These are phyloP conservation scores for Pichia kudriavzevii DNA, from an alignment of 1,139 yeast genomes.

Conservation along the genomic window DNA sequence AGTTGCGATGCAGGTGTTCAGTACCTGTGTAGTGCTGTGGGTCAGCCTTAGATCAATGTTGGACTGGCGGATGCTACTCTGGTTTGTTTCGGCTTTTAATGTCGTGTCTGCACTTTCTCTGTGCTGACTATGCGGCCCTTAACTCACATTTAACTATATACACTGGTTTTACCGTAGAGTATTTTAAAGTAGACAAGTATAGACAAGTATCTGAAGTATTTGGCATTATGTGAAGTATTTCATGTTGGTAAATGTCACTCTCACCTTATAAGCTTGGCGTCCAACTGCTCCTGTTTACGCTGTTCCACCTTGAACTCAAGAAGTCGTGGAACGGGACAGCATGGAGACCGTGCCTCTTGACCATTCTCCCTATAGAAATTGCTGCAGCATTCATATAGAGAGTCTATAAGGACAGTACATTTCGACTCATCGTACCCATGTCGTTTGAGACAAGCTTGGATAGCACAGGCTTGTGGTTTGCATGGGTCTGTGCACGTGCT, in stretches of 20 bases:
- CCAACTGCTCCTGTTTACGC: constrained; percentile 43
- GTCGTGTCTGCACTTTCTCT: constrained; percentile 46
- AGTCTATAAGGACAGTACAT: constrained; percentile 52
- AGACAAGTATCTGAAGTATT: too few relatives aligned
- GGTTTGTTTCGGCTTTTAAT: constrained; percentile 49
- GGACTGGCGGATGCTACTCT: constrained; percentile 18
- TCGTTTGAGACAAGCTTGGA: constrained; percentile 50
- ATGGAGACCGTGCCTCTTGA: constrained; percentile 45
- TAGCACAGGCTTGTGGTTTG: constrained; percentile 61
- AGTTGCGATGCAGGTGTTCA: constrained; percentile 65
- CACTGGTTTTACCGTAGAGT: too few relatives aligned
- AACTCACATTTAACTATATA: constrained; percentile 48
- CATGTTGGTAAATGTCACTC: too few relatives aligned
- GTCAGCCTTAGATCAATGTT: constrained; percentile 66
- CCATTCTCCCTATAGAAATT: constrained; percentile 48
- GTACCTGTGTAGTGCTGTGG: constrained; percentile 75
- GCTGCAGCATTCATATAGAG: constrained; percentile 54
- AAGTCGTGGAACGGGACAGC: constrained; percentile 57
- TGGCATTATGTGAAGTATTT: too few relatives aligned
- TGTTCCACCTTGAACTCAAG: constrained; percentile 53
- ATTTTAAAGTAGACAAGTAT: too few relatives aligned
- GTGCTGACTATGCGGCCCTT: constrained; percentile 63
- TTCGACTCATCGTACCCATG: constrained; percentile 54
- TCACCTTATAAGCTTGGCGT: constrained; percentile 33
- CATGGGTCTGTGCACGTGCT: constrained; percentile 53